Evolutionary conservation across 495 filamentous ascomycete species (phyloP).

Genomic region (Penicillium odoratum): DNA sequence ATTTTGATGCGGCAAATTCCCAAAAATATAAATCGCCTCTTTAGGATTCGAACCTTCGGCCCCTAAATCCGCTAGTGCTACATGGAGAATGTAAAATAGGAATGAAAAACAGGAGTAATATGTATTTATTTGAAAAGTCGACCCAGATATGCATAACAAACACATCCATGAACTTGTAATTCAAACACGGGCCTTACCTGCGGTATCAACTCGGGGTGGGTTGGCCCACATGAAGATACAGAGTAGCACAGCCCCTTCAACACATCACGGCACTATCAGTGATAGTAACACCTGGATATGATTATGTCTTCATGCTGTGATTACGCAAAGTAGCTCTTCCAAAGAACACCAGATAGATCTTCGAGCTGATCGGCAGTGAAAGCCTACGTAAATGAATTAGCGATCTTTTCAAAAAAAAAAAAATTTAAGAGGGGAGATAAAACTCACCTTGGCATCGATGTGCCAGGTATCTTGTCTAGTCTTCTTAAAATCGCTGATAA

Average conservation of each 20-base stretch:
- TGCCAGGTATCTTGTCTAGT: slow-evolving; percentile 99
- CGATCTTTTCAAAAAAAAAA: slow-evolving; percentile 18
- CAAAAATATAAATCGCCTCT: too few relatives aligned
- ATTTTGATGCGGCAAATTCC: too few relatives aligned
- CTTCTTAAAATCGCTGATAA: slow-evolving; percentile 98
- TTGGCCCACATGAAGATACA: background rate
- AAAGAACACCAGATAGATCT: slow-evolving; percentile 92
- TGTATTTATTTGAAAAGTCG: slow-evolving; percentile 3
- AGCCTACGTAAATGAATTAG: slow-evolving; percentile 54
- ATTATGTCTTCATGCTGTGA: background rate
- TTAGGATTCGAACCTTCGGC: too few relatives aligned
- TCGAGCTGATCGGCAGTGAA: slow-evolving; percentile 91
- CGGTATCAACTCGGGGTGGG: background rate
- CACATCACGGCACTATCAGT: background rate
- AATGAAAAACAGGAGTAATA: background rate
- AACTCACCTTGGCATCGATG: slow-evolving; percentile 87
- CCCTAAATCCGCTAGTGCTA: background rate
- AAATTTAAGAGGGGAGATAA: background rate
- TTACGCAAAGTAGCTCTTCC: slow-evolving; percentile 99
- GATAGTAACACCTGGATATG: background rate
- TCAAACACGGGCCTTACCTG: background rate
- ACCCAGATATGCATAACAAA: slow-evolving; percentile 18
- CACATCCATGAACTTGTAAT: slow-evolving; percentile 2
- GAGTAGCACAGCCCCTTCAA: background rate
- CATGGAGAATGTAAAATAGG: background rate